A percentile compares a stretch with the other conserved stretches of the same genome.
These are phyloP conservation scores for Limonium bicolor DNA, from an alignment of 148 eudicot genomes.

Conservation along the genomic window DNA sequence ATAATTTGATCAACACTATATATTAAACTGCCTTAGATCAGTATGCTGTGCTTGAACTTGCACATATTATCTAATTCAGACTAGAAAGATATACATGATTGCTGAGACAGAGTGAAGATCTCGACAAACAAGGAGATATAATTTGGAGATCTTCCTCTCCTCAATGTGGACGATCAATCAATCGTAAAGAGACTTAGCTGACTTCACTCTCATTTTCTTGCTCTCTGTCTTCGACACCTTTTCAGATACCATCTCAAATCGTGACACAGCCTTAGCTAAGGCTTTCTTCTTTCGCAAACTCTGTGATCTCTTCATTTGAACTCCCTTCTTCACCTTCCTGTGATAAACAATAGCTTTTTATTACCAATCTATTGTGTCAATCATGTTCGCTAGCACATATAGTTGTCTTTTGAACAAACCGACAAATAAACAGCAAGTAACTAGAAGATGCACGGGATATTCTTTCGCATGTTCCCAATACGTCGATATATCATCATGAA, in stretches of 20 bases:
- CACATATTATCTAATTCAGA: too few species aligned
- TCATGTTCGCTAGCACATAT: neutral
- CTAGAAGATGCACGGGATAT: neutral
- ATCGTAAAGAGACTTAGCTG: conserved; percentile 66
- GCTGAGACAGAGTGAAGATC: too few species aligned
- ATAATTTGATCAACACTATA: too few species aligned
- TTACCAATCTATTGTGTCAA: neutral
- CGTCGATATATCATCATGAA: too few species aligned
- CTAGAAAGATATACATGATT: too few species aligned
- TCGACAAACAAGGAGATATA: too few species aligned
- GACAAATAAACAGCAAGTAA: neutral
- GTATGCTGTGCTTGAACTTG: too few species aligned
- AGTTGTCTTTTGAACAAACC: neutral
- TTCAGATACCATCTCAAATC: conserved; percentile 35
- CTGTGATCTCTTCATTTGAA: conserved; percentile 86
- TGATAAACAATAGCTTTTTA: neutral
- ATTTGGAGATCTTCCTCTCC: too few species aligned
- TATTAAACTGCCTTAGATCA: too few species aligned
- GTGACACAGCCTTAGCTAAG: conserved; percentile 66
- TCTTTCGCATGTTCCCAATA: too few species aligned
- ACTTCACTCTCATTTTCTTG: conserved; percentile 48
- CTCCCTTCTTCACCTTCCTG: conserved; percentile 57
- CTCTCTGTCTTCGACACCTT: conserved; percentile 44
- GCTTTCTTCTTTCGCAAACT: conserved; percentile 77
- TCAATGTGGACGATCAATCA: too few species aligned